These are phyloP conservation scores for Rhododendron griersonianum DNA, from an alignment of 148 eudicot species.

Conservation along the genomic window DNA sequence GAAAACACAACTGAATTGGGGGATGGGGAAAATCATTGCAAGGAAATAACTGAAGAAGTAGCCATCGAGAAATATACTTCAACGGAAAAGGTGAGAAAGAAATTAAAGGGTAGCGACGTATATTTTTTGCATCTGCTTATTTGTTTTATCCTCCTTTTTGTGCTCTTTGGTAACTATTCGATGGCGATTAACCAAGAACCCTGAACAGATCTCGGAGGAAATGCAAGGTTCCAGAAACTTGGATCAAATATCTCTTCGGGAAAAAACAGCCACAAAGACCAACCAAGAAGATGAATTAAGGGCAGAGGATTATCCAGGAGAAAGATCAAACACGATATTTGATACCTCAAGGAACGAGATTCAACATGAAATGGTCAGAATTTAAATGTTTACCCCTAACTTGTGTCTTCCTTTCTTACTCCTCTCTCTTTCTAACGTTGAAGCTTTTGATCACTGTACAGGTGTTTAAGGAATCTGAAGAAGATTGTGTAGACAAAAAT, in stretches of 20 bases:
- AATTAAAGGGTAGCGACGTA: background rate
- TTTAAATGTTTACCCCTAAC: background rate
- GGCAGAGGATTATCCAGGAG: constrained; percentile 4
- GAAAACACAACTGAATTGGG: constrained; percentile 9
- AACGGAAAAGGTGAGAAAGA: constrained; percentile 16
- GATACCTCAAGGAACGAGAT: background rate
- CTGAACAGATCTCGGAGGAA: constrained; percentile 14
- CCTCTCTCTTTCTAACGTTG: constrained; percentile 1
- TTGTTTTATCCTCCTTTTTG: background rate
- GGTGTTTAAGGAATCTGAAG: constrained; percentile 9
- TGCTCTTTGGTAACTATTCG: background rate
- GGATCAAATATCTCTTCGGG: background rate
- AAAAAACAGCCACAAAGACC: background rate
- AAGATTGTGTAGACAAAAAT: background rate
- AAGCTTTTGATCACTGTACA: constrained; percentile 5
- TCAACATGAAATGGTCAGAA: constrained; percentile 5
- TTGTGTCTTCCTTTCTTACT: background rate
- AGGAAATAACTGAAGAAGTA: constrained; percentile 14
- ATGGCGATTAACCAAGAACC: background rate
- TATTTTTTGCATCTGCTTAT: background rate
- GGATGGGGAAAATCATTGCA: constrained; percentile 2
- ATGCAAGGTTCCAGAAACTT: constrained; percentile 12
- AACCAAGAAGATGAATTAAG: constrained; percentile 6
- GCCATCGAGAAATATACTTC: constrained; percentile 9
- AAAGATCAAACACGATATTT: background rate